Percentiles rank a stretch among this genome's conserved stretches.
Conservation (phyloP, 2,329 filamentous ascomycete species). For the Epichloe brachyelytri region DNA sequence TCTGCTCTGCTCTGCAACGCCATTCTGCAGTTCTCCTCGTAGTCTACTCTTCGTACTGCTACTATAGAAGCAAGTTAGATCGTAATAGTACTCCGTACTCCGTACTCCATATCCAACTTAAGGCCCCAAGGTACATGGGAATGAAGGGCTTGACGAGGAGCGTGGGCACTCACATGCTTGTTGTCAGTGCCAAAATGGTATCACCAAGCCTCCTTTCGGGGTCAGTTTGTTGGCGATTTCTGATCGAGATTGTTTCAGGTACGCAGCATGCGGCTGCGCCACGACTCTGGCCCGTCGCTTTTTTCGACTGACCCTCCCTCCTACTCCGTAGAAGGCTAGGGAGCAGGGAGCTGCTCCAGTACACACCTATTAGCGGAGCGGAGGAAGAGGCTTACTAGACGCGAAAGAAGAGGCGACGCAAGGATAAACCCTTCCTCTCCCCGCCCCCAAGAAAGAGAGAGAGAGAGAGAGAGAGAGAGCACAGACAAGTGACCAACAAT, state of each 20-base stretch:
- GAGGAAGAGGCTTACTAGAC: neutral
- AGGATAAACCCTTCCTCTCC: no score
- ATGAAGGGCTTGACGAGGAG: neutral
- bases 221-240: neutral
- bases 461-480: neutral
- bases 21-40: no score
- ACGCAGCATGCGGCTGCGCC: neutral
- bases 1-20: no score
- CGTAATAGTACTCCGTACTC: no score
- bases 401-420: no score
- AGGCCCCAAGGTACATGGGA: no score
- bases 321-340: no score
- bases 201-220: neutral
- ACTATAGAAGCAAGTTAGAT: no score
- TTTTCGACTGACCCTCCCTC: neutral
- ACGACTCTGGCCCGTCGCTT: neutral
- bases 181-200: neutral
- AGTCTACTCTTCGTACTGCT: neutral
- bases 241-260: slow-evolving; percentile 2
- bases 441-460: neutral
- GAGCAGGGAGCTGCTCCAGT: neutral
- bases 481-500: neutral
- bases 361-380: neutral
- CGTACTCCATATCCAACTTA: no score
- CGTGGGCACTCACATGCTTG: neutral